phyloP scores from a whole-genome alignment of 2,329 filamentous ascomycete genomes.

The Emergomyces orientalis region DNA sequence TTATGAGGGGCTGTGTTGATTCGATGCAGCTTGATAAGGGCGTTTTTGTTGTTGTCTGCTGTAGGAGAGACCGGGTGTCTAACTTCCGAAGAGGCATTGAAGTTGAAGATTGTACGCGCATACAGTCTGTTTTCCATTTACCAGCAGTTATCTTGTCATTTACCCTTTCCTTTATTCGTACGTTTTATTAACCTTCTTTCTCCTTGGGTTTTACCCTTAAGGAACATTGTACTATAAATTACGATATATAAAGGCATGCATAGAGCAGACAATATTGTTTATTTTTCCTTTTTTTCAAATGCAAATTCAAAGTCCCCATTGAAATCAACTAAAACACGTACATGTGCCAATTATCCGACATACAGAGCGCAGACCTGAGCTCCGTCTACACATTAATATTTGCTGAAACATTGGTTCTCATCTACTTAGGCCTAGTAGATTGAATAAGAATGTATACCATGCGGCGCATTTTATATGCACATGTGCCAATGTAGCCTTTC shows the following conservation, averaged over 20 bases:
- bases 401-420: not conserved
- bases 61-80: not conserved
- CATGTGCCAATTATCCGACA: not conserved
- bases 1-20: not conserved
- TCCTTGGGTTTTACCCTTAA: not conserved
- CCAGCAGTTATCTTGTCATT: not conserved
- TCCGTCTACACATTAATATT: not conserved
- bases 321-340: no score
- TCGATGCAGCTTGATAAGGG: constrained; percentile 1
- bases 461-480: not conserved
- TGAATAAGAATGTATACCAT: not conserved
- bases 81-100: not conserved
- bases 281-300: not conserved
- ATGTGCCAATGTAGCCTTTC: not conserved
- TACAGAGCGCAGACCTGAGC: not conserved
- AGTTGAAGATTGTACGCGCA: not conserved
- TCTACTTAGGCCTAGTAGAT: not conserved
- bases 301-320: not conserved
- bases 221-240: not conserved
- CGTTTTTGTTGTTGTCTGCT: not conserved
- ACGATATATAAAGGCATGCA: not conserved
- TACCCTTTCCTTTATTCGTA: not conserved
- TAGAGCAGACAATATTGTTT: not conserved
- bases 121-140: not conserved
- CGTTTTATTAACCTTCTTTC: not conserved